Base-by-base conservation (phyloP, 176 grass and related monocot species). In the Pontederia paniculata region DNA sequence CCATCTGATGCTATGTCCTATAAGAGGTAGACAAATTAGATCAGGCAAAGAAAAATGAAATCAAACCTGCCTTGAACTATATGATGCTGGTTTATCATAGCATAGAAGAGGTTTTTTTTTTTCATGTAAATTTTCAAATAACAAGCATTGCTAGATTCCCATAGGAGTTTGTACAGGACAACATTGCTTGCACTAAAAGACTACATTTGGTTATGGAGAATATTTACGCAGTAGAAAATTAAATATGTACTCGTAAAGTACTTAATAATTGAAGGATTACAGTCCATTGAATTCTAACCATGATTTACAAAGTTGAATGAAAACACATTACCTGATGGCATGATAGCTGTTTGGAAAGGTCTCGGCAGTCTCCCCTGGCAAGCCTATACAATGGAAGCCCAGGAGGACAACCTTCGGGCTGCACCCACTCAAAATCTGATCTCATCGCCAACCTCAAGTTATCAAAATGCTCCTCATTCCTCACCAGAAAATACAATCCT, bases 1-100 rank as follows among this genome's bases (percentile, higher is more conserved):
- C 90, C 90, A 76, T 96, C 82, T 2, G 90, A 86, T 4, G 90
- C 90, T 73, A 96, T 96, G 44, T 96, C 90, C 90, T 96, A 76
- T 21, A 89, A 23, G 15, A 23, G 65, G 18, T 62, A 50, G 10
- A 9, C 23, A 62, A 3, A 52, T 5, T 10, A 31, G 17, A 31
- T 25, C 13, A 12, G 54, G 28, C 5, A 67, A 52, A 75, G 12
- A 70, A 65, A 54, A 28, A 45, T 45, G 37, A 50, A 53, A 44
- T 12, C 11, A 54, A 37, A n/a, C n/a, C n/a, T n/a, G n/a, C 17
- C 66, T 17, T 21, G 13, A 17, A 70, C 25, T 31, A 31, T 31
- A 31, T 31, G 28, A 37, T 37, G 28, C 28, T 37, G 1, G 5
- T 37, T 37, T 0, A 37, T 37, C 28, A 37, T 37, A 37, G 28